Evolutionary conservation across 192 early-diverging fungal species (phyloP), one percentile per base, ranked within the genome.

Genomic region (Linnemannia elongata): DNA sequence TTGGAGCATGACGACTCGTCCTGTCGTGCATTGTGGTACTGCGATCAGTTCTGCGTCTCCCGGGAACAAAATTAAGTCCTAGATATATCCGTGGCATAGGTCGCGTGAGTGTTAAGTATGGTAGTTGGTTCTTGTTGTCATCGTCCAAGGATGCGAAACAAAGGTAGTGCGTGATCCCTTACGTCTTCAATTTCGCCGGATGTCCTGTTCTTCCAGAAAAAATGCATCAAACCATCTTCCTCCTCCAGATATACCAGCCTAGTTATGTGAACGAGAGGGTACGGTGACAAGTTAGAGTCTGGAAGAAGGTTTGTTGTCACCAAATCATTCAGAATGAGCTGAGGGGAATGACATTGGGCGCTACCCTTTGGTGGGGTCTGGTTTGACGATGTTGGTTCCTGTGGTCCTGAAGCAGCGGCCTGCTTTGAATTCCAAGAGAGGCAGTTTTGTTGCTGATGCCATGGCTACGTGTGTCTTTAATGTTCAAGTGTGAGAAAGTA

Each of bases 1-100:
- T 85, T 94, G 94, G 15, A 97, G 88, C 76, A 97, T 90, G 83
- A 94, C 94, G 0, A 97, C 97, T 54, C 97, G 95, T 10, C 93
- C 96, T 17, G 90, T 92, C 13, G 89, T 89, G 63, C 92, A 93
- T 63, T 92, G 81, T 35, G 78, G 74, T 6, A 94, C 92, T 36
- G 66, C 63, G 2, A 88, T 89, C n/a, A 96, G 88, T 45, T 94
- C 92, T 4, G 95, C 95, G 77, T 97, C 97, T 27, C 95, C 96
- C n/a, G 93, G 92, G 69, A 97, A 94, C 47, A 96, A 91, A 54
- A 95, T 95, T 33, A 95, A 85, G 78, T 95, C 94, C 85, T 78
- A 76, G 27, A 47, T 38, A n/a, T 30, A 54, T 27, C 17, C 49
- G 49, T 52, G 18, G 0, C 20, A 36, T 38, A 20, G 18, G 18